Evolutionary conservation across 805 yeast genomes (phyloP), one percentile per base, ranked within the genome.

Genomic region (Wickerhamiella cacticola): DNA sequence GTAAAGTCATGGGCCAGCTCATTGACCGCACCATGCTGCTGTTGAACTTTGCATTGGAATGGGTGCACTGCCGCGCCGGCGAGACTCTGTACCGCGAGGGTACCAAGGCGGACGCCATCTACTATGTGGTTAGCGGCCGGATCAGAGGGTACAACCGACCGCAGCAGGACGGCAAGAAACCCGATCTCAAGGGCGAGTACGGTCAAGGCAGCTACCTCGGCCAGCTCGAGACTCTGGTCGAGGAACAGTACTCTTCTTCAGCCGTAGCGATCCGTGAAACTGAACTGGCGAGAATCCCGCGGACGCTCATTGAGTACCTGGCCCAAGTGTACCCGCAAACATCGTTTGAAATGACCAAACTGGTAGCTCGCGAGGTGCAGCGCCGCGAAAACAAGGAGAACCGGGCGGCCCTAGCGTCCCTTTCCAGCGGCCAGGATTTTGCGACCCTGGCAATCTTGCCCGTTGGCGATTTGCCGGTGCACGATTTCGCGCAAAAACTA

Each of bases 191-290:
- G 13, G 83, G 82, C 1, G 98, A 89, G 60, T 80, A 78, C 58
- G 95, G 96, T 1, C 95, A 87, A 62, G 96, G 96, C 5, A 94
- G 86, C 56, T 82, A 95, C 35, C 74, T 92, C 51, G 98, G 97
- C 3, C 97, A 89, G 63, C 81, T 92, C 7, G 98, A 89, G 62
- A 96, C 89, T 2, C 69, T 89, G 52, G 86, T 56, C n/a, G 58
- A 55, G 94, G 0, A 86, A 86, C 10, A 73, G 81, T 9, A 72
- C 78, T 49, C 73, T 94, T 60, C 72, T 76, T 2, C 72, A 72
- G 42, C 78, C 88, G 0, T 73, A 82, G 53, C 97, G 0, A 83
- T 89, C 0, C 71, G 98, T 59, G 97, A 89, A 55, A 82, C 96
- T 0, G 98, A 92, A 63, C 70, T 89, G 24, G 96, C 95, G 0